phyloP scores from a whole-genome alignment of 805 yeast species.

The Lipomyces starkeyi region DNA sequence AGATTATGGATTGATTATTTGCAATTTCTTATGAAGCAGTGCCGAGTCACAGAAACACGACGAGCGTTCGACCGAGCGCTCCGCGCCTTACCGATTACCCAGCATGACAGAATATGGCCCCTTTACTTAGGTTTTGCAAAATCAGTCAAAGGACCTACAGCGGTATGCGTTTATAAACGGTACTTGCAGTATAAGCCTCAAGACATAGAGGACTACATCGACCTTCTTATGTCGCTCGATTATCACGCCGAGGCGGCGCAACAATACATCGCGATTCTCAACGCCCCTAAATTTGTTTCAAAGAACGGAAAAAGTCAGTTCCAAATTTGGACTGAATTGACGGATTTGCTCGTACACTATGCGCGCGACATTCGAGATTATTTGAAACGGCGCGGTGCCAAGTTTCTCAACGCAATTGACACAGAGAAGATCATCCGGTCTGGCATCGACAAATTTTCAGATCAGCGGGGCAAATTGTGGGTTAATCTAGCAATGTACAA shows the following conservation, averaged over 20 bases:
- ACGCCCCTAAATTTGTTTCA: constrained; percentile 48
- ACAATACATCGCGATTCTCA: constrained; percentile 48
- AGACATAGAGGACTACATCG: constrained; percentile 43
- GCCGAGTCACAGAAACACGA: constrained; percentile 51
- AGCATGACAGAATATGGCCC: constrained; percentile 63
- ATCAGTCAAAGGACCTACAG: constrained; percentile 51
- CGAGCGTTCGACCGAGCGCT: constrained; percentile 58
- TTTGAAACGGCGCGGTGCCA: constrained; percentile 2
- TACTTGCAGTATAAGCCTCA: constrained; percentile 43
- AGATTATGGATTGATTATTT: constrained; percentile 60
- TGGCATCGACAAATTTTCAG: constrained; percentile 58
- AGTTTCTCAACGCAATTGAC: constrained; percentile 34
- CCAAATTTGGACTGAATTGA: constrained; percentile 56
- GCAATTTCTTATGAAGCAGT: constrained; percentile 49
- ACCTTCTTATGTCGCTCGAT: constrained; percentile 38
- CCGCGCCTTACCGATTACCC: constrained; percentile 55
- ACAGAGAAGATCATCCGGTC: constrained; percentile 49
- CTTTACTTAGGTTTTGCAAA: constrained; percentile 58
- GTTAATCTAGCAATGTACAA: constrained; percentile 57
- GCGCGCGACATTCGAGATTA: constrained; percentile 28
- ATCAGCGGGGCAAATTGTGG: constrained; percentile 60
- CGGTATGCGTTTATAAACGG: constrained; percentile 47
- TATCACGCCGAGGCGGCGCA: constrained; percentile 42
- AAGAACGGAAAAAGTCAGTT: constrained; percentile 52
- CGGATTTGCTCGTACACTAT: constrained; percentile 50